Evolutionary conservation across 176 grass and related monocot genomes (phyloP), one percentile per base, ranked within the genome.

Genomic region (Ampelocalamus luodianensis): DNA sequence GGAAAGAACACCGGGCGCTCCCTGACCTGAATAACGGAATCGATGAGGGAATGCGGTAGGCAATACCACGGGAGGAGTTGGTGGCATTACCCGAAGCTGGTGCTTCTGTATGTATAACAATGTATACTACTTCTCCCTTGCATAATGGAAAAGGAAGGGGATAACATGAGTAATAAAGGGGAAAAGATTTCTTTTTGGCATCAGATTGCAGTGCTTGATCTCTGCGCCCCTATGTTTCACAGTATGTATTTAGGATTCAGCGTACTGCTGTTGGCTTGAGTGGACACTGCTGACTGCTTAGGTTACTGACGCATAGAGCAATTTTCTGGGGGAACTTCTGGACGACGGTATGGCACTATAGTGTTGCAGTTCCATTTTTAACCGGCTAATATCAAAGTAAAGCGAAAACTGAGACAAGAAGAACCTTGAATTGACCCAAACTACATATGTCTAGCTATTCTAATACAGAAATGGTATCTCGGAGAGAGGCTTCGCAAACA

Each of bases 31-130:
- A 83, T 79, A 60, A 38, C 60, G 83, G 49, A 68, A 51, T 42
- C 29, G 10, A 51, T 0, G 51, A 80, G 81, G 89, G 85, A 76
- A 76, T 32, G 9, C 42, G 2, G 61, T 4, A 22, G 58, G 66
- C 40, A 18, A 27, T 8, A 26, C 74, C 42, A 29, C 7, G 61
- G 60, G 69, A 76, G 79, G 80, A 69, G 79, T 71, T 62, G 54
- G 69, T 45, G 43, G 58, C 70, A 44, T 79, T 79, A 49, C 62
- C n/a, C 13, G 40, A 56, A 87, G 89, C 85, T 84, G 75, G 62
- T 79, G 85, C 85, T 69, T 80, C 69, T 84, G 69, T 87, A 80
- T 87, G 85, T 87, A 80, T 42, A 87, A 87, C 80, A 76, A 62
- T 70, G 67, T 63, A 62, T 84, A 87, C 69, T 63, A 62, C 43